A percentile compares a stretch with the other conserved stretches of the same genome.
phyloP scores from a whole-genome alignment of 108 stramenopile genomes.

The Ochromonas danica region DNA sequence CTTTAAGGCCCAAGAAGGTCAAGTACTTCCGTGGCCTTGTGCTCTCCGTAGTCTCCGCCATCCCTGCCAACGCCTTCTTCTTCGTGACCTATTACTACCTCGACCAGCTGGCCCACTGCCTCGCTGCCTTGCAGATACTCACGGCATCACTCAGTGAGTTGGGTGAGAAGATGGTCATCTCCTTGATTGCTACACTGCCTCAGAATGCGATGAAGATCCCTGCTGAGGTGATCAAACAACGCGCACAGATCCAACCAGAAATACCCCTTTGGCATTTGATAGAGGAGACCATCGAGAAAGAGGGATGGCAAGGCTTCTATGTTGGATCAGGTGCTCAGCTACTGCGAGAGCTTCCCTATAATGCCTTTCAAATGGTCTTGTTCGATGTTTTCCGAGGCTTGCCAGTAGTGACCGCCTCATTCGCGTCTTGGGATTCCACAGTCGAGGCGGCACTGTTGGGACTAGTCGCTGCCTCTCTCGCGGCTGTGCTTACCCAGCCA shows the following conservation, averaged over 20 bases:
- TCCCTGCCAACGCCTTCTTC: slow-evolving; percentile 46
- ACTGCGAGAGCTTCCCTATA: slow-evolving; percentile 47
- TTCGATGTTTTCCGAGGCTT: slow-evolving; percentile 28
- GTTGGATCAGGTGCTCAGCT: slow-evolving; percentile 46
- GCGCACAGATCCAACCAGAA: slow-evolving; percentile 43
- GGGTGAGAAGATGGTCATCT: slow-evolving; percentile 40
- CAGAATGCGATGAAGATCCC: slow-evolving; percentile 47
- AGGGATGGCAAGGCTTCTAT: slow-evolving; percentile 43
- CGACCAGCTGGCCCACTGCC: not conserved
- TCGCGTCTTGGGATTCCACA: not conserved
- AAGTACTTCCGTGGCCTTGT: slow-evolving; percentile 40
- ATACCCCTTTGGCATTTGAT: not conserved
- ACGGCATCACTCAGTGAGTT: not conserved
- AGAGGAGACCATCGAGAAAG: not conserved
- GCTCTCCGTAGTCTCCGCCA: slow-evolving; percentile 41
- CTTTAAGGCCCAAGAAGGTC: not conserved
- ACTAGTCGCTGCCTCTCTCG: not conserved
- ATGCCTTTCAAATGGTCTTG: slow-evolving; percentile 48
- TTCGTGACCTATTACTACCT: slow-evolving; percentile 44
- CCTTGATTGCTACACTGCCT: slow-evolving; percentile 43
- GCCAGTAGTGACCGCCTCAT: not conserved
- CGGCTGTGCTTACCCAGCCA: slow-evolving; percentile 29
- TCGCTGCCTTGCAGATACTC: not conserved
- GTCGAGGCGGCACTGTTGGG: slow-evolving; percentile 16
- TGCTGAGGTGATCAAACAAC: slow-evolving; percentile 51